Conservation (phyloP, 495 filamentous ascomycete species). For the Daldinia caldariorum region DNA sequence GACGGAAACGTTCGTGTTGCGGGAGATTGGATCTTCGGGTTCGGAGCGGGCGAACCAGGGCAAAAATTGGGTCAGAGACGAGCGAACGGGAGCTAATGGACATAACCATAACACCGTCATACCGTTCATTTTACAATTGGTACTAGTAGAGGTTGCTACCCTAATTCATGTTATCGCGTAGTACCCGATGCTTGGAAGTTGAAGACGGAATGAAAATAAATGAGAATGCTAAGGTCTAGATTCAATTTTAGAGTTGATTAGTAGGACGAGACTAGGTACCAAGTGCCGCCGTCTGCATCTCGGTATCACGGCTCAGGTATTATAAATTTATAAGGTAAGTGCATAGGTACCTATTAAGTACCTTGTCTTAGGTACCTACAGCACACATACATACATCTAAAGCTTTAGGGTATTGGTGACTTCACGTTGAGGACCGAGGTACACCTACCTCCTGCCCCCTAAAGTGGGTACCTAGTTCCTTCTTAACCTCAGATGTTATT, state of each 20-base stretch:
- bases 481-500: background rate
- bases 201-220: constrained; percentile 1
- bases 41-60: background rate
- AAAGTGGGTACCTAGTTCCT: too few species aligned
- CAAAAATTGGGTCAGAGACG: constrained; percentile 14
- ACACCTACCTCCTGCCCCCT: too few species aligned
- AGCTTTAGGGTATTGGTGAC: too few species aligned
- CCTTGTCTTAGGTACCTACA: background rate
- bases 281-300: constrained; percentile 24
- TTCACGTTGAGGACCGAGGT: too few species aligned
- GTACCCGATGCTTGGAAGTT: constrained; percentile 12
- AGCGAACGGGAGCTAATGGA: constrained; percentile 22
- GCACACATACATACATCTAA: too few species aligned
- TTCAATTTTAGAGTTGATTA: background rate
- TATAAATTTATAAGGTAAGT: constrained; percentile 2
- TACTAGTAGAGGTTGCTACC: constrained; percentile 25
- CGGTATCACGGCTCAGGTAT: constrained; percentile 21
- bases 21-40: constrained; percentile 20
- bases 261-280: constrained; percentile 17
- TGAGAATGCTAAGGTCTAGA: background rate
- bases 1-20: constrained; percentile 16
- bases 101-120: constrained; percentile 20
- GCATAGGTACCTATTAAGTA: too few species aligned
- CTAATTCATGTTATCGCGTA: constrained; percentile 26
- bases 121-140: constrained; percentile 28